Evolutionary conservation across 306 rosid genomes (phyloP), one percentile per base, ranked within the genome.

Genomic region (Senna tora): DNA sequence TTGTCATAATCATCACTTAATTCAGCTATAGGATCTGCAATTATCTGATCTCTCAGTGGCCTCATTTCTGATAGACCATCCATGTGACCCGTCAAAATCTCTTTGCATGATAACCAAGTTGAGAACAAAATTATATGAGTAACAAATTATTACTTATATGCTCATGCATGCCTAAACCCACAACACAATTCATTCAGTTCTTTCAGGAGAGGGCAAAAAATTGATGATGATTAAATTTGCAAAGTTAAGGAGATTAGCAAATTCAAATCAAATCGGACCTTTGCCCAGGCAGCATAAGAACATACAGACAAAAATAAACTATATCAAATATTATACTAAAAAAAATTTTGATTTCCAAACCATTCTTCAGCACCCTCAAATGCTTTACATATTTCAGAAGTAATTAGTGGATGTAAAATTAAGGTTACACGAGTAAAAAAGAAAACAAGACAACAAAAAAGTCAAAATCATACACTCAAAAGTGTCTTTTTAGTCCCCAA

Each of bases 31-130:
- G 85, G 83, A 59, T 82, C 85, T 43, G 88, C 62, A 28, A 84
- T 84, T 72, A 84, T 79, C 52, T 77, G 88, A 74, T 77, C 84
- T 79, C 30, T 82, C 4, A 84, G 77, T 51, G 90, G 65, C 57
- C 79, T 76, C 70, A 19, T 65, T 75, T 91, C 94, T 9, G 94
- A 84, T 38, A 86, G 61, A 64, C 77, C 80, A 57, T 83, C 94
- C 0, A 86, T 45, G 58, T 84, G 86, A 77, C 97, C 95, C 85
- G 80, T 66, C 83, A 86, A 86, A 96, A 89, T 91, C 71, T 80
- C 75, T 76, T 74, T 81, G 39, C 83, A 79, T 83, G 76, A 71
- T 67, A 79, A 79, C 67, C 34, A 79, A 79, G 79, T 73, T 71
- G 73, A 71, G 62, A 53, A 43, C 51, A 51, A 21, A 76, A 58